A percentile compares a stretch with the other conserved stretches of the same genome.
phyloP scores from a whole-genome alignment of 192 early-diverging fungal genomes.

The Oehlia diaphana region DNA sequence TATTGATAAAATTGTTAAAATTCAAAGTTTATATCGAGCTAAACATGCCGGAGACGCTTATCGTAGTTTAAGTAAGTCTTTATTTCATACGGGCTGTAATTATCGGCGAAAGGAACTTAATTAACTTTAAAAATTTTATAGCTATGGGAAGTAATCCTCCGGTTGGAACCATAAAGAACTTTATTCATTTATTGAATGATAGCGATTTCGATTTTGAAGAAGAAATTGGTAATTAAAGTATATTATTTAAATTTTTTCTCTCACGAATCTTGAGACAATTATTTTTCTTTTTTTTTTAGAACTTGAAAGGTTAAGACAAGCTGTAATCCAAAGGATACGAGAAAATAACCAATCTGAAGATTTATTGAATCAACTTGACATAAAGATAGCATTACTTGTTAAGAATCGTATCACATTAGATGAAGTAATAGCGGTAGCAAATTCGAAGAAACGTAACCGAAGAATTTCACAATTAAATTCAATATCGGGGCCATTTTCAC shows the following conservation, averaged over 20 bases:
- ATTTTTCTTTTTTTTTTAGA: slow-evolving; percentile 27
- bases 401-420: slow-evolving; percentile 95
- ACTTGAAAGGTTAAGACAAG: slow-evolving; percentile 78
- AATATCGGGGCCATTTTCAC: slow-evolving; percentile 57
- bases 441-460: slow-evolving; percentile 44
- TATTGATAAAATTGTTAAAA: slow-evolving; percentile 74
- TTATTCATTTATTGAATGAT: slow-evolving; percentile 87
- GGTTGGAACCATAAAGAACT: slow-evolving; percentile 77
- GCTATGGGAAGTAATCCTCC: slow-evolving; percentile 77
- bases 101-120: not conserved
- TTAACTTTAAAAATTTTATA: slow-evolving; percentile 11
- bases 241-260: not conserved
- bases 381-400: slow-evolving; percentile 95
- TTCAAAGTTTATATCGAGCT: slow-evolving; percentile 67
- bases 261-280: not conserved
- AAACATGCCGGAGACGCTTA: slow-evolving; percentile 70
- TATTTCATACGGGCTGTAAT: not conserved
- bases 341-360: slow-evolving; percentile 82
- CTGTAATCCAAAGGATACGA: slow-evolving; percentile 84
- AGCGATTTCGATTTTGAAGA: slow-evolving; percentile 92
- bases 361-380: slow-evolving; percentile 85
- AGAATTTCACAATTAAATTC: slow-evolving; percentile 48
- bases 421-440: slow-evolving; percentile 73
- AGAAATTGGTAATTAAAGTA: slow-evolving; percentile 66
- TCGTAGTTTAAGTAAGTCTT: slow-evolving; percentile 58